These are phyloP conservation scores for Pseudozyma hubeiensis DNA, from an alignment of 1,284 basidiomycete genomes.

Conservation along the genomic window DNA sequence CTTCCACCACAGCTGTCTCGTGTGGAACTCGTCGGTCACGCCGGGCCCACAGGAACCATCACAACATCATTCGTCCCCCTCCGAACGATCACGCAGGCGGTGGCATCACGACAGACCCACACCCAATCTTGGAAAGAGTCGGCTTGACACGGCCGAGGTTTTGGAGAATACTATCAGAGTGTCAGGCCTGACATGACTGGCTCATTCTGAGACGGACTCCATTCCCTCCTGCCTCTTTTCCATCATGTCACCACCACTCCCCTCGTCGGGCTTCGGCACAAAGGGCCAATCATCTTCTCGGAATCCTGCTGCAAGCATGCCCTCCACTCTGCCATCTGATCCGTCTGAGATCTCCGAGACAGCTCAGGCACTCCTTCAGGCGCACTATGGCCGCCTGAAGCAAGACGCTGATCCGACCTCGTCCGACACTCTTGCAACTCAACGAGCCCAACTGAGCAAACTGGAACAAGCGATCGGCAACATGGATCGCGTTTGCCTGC, in stretches of 20 bases:
- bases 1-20: too few relatives aligned
- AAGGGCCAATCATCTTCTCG: not conserved
- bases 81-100: too few relatives aligned
- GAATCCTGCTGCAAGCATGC: not conserved
- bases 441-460: slow-evolving; percentile 7
- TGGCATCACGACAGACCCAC: too few relatives aligned
- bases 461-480: slow-evolving; percentile 19
- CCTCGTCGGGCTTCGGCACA: not conserved
- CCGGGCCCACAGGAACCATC: too few relatives aligned
- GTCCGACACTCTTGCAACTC: slow-evolving; percentile 2
- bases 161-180: too few relatives aligned
- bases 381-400: slow-evolving; percentile 34
- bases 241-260: not conserved
- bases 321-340: slow-evolving; percentile 20
- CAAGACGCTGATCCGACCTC: not conserved
- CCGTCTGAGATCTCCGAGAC: slow-evolving; percentile 42
- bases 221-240: not conserved
- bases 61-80: too few relatives aligned
- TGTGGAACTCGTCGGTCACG: too few relatives aligned
- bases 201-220: too few relatives aligned
- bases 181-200: too few relatives aligned
- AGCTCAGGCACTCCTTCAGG: slow-evolving; percentile 39
- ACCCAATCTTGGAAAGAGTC: too few relatives aligned
- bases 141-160: too few relatives aligned
- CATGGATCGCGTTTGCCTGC: slow-evolving; percentile 33